phyloP scores from a whole-genome alignment of 2,329 filamentous ascomycete genomes.

The Pseudocercospora crystallina region DNA sequence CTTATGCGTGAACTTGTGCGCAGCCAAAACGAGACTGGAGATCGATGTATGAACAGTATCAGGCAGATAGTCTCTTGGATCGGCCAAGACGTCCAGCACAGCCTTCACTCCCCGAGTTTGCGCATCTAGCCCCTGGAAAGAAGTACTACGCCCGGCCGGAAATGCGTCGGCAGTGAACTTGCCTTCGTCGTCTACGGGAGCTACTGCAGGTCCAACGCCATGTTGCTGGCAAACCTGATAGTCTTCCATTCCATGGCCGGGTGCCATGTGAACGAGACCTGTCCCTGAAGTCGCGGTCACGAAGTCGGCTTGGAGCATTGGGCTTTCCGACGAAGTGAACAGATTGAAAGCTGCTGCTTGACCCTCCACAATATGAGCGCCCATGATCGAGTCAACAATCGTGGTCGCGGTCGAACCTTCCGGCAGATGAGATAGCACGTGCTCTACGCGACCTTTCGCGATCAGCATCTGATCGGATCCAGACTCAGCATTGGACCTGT shows the following conservation, averaged over 20 bases:
- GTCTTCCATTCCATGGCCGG: constrained; percentile 95
- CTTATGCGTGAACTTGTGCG: constrained; percentile 78
- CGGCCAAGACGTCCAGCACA: constrained; percentile 67
- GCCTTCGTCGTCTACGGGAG: constrained; percentile 80
- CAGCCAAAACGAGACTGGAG: constrained; percentile 59
- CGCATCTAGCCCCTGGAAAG: constrained; percentile 70
- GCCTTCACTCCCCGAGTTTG: constrained; percentile 66
- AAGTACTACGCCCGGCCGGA: constrained; percentile 56
- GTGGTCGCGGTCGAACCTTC: constrained; percentile 47
- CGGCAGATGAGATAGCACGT: constrained; percentile 51
- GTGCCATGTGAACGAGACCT: constrained; percentile 90
- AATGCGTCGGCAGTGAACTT: constrained; percentile 78
- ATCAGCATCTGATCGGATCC: constrained; percentile 60
- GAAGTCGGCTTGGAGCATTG: constrained; percentile 79
- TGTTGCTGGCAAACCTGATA: constrained; percentile 75
- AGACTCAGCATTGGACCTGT: not conserved
- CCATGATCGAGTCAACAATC: constrained; percentile 59
- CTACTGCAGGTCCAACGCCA: constrained; percentile 67
- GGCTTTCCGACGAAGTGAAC: constrained; percentile 51
- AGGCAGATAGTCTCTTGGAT: constrained; percentile 27
- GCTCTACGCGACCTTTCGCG: constrained; percentile 68
- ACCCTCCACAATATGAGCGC: constrained; percentile 61
- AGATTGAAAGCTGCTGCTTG: constrained; percentile 29
- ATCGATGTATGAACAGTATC: not conserved
- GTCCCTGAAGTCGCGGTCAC: constrained; percentile 89